These are phyloP conservation scores for Neoboletus brunneissimus DNA, from an alignment of 768 basidiomycete genomes.

Conservation along the genomic window DNA sequence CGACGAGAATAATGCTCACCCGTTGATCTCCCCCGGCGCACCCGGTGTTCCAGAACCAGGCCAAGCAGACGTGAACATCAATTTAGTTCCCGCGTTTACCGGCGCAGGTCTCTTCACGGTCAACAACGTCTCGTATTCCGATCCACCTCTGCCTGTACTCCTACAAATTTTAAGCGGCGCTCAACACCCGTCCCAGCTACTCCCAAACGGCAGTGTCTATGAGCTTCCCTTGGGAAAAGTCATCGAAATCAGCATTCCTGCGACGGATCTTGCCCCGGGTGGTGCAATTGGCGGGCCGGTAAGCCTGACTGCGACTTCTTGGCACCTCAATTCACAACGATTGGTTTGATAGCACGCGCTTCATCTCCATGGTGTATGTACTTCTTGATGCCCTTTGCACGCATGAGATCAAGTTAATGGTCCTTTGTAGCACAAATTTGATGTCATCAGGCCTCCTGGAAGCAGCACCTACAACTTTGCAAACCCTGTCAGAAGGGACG, in stretches of 20 bases:
- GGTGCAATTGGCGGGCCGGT: conserved; percentile 16
- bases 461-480: conserved; percentile 38
- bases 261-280: conserved; percentile 2
- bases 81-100: conserved; percentile 29
- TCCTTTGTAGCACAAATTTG: conserved; percentile 37
- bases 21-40: conserved; percentile 27
- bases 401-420: neutral
- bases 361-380: conserved; percentile 45
- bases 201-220: conserved; percentile 43
- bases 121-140: conserved; percentile 32
- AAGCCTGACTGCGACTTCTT: neutral
- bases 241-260: conserved; percentile 43
- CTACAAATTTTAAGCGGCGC: conserved; percentile 43
- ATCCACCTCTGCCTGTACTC: conserved; percentile 40
- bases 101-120: neutral
- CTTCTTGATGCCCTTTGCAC: neutral
- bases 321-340: neutral
- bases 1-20: conserved; percentile 36
- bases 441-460: conserved; percentile 40
- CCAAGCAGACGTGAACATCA: conserved; percentile 39
- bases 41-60: conserved; percentile 37
- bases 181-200: conserved; percentile 32
- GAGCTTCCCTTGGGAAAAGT: conserved; percentile 40
- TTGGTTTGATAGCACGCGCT: conserved; percentile 30
- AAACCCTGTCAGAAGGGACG: conserved; percentile 56